These are phyloP conservation scores for Moesziomyces sp. DNA, from an alignment of 1,284 basidiomycete genomes.

Conservation along the genomic window DNA sequence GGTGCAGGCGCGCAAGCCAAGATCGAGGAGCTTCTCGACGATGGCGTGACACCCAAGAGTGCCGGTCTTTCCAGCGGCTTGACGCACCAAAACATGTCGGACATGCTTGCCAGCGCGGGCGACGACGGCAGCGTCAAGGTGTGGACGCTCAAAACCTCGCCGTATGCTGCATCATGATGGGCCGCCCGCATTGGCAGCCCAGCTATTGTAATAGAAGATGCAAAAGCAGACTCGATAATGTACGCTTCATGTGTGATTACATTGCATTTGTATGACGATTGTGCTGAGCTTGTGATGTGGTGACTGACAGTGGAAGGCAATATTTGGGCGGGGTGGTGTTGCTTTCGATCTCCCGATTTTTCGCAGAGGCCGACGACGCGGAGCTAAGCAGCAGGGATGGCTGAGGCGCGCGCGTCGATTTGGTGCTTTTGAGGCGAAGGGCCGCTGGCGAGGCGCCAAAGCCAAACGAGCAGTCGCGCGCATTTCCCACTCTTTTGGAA, in stretches of 20 bases:
- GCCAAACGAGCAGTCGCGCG: too few species aligned
- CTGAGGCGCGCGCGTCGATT: neutral
- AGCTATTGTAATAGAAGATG: neutral
- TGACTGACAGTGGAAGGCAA: neutral
- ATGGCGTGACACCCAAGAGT: conserved; percentile 54
- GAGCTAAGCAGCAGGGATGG: neutral
- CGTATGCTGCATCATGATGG: conserved; percentile 12
- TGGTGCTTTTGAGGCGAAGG: neutral
- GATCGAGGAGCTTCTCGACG: conserved; percentile 38
- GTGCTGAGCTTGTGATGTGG: neutral
- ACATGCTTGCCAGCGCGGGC: conserved; percentile 79
- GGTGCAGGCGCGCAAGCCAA: conserved; percentile 28
- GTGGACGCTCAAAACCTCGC: conserved; percentile 71
- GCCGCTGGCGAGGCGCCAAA: too few species aligned
- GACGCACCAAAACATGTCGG: conserved; percentile 65
- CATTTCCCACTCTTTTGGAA: too few species aligned
- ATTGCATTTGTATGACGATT: neutral
- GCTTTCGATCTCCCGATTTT: conserved; percentile 2
- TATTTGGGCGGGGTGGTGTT: neutral
- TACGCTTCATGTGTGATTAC: neutral
- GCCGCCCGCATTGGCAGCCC: neutral
- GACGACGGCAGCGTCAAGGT: conserved; percentile 81
- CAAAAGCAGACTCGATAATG: neutral
- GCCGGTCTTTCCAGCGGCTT: conserved; percentile 6
- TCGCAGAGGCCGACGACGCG: neutral